phyloP scores from a whole-genome alignment of 1,284 basidiomycete genomes.

The Puccinia novopanici region DNA sequence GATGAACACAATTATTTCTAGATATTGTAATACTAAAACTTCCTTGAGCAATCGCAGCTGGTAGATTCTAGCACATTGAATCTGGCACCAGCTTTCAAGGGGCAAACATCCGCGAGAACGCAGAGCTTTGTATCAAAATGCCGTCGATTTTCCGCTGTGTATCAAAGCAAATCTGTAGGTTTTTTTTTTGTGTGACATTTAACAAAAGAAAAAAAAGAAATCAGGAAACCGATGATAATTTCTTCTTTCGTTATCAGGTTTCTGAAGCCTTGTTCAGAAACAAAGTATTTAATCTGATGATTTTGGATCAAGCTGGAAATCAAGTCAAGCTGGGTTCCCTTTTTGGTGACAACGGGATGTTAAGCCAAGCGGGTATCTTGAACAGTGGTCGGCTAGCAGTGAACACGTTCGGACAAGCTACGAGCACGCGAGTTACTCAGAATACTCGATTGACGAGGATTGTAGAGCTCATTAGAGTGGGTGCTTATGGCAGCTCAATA shows the following conservation, averaged over 20 bases:
- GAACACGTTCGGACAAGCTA: neutral
- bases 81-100: neutral
- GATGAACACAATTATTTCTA: neutral
- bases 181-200: neutral
- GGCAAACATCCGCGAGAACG: neutral
- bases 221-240: neutral
- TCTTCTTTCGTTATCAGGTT: neutral
- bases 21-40: neutral
- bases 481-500: neutral
- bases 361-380: neutral
- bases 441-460: neutral
- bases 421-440: neutral
- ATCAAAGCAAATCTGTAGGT: neutral
- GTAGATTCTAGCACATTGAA: neutral
- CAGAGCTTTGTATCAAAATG: neutral
- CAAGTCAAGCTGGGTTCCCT: neutral
- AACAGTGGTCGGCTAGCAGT: neutral
- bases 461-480: neutral
- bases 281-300: neutral
- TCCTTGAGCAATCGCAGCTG: neutral
- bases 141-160: neutral
- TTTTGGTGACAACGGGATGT: neutral
- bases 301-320: slow-evolving; percentile 9
- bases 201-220: neutral
- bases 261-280: neutral